Evolutionary conservation across 306 rosid genomes (phyloP).

Genomic region (Inga leiocalycina): DNA sequence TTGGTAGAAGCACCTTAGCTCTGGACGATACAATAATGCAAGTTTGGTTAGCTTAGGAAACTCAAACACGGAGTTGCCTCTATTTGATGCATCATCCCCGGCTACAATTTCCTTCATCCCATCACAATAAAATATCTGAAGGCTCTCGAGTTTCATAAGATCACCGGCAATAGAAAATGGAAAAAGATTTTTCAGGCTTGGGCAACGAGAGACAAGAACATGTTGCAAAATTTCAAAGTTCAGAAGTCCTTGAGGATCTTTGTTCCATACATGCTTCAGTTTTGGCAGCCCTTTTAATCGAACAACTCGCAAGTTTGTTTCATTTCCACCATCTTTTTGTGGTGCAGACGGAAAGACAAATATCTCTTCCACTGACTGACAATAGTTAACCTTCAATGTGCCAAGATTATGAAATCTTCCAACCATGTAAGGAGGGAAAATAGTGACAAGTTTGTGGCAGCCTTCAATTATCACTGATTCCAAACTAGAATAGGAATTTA

Average conservation of each 20-base stretch:
- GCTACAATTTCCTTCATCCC: neutral
- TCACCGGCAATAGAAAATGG: constrained; percentile 21
- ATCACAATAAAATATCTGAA: rapidly evolving
- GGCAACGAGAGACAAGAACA: neutral
- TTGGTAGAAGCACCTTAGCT: no score
- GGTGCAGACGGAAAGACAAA: neutral
- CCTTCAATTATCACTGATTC: neutral
- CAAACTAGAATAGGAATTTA: neutral
- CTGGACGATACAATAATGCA: no score
- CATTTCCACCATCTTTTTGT: neutral
- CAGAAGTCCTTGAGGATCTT: constrained; percentile 24
- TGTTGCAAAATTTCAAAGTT: neutral
- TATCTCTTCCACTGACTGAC: constrained; percentile 17
- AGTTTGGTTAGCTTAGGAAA: no score
- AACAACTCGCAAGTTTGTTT: neutral
- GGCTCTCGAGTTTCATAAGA: neutral
- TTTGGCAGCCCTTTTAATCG: neutral
- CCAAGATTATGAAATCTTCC: neutral
- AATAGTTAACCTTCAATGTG: neutral
- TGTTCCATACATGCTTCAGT: constrained; percentile 30
- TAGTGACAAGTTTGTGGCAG: neutral
- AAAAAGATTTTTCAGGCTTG: neutral
- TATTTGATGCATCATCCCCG: neutral
- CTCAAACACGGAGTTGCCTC: neutral
- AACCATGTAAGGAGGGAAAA: neutral